phyloP scores from a whole-genome alignment of 768 basidiomycete genomes.

The Phylloporus scabripes region DNA sequence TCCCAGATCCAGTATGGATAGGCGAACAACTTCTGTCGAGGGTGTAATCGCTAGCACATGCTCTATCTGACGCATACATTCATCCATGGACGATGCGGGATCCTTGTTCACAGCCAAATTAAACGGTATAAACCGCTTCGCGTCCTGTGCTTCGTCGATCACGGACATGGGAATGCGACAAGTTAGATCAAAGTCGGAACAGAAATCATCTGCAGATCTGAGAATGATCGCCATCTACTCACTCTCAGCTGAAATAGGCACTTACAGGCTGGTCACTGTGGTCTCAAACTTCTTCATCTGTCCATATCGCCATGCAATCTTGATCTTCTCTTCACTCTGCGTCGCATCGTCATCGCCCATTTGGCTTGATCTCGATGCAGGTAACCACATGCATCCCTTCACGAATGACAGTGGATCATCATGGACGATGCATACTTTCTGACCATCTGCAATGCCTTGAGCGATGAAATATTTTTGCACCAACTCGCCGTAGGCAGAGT shows the following conservation, averaged over 20 bases:
- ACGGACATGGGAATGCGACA: constrained; percentile 49
- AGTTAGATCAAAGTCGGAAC: constrained; percentile 69
- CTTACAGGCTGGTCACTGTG: constrained; percentile 57
- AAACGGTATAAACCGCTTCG: constrained; percentile 36
- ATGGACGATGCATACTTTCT: constrained; percentile 64
- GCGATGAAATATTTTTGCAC: constrained; percentile 85
- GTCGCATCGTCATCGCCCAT: constrained; percentile 27
- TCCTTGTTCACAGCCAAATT: constrained; percentile 13
- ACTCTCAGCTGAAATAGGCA: constrained; percentile 23
- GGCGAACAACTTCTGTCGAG: constrained; percentile 40
- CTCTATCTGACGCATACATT: constrained; percentile 30
- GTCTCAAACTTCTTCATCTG: constrained; percentile 91
- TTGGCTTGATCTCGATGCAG: constrained; percentile 21
- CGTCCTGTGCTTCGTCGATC: constrained; percentile 39
- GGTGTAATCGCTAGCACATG: constrained; percentile 23
- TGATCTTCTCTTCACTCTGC: constrained; percentile 58
- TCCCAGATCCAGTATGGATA: constrained; percentile 61
- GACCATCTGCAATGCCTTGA: constrained; percentile 73
- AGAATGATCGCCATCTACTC: constrained; percentile 8
- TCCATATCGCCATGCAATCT: constrained; percentile 98
- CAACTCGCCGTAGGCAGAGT: constrained; percentile 81
- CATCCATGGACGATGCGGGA: constrained; percentile 8
- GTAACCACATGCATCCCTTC: constrained; percentile 78
- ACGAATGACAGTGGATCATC: constrained; percentile 53
- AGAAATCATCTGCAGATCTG: constrained; percentile 58